Evolutionary conservation across 2,329 filamentous ascomycete species (phyloP).

Genomic region (Apiospora saccharicola): DNA sequence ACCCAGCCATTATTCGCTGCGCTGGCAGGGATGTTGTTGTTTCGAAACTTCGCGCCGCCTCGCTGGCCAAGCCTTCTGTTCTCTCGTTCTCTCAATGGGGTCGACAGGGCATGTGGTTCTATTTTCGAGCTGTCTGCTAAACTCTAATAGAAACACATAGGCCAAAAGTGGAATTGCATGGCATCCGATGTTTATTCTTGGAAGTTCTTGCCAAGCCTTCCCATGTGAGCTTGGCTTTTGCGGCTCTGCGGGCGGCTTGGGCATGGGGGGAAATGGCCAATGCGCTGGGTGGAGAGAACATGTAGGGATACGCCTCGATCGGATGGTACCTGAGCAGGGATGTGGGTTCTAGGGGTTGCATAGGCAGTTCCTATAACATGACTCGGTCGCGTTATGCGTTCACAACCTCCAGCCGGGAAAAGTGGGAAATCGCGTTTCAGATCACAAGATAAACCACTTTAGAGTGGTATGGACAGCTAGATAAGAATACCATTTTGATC

Average conservation of each 20-base stretch:
- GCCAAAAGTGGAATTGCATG: neutral
- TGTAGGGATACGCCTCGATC: constrained; percentile 17
- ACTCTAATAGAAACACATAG: neutral
- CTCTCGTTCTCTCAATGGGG: neutral
- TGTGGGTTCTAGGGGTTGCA: neutral
- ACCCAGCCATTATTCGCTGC: neutral
- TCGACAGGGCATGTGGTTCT: neutral
- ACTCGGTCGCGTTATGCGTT: neutral
- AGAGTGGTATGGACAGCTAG: neutral
- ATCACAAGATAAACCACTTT: neutral
- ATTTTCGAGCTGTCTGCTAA: constrained; percentile 5
- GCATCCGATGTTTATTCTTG: constrained; percentile 4
- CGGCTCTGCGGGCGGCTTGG: constrained; percentile 6
- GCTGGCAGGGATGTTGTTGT: neutral
- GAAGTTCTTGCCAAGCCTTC: neutral
- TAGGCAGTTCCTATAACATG: neutral
- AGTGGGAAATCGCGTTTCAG: neutral
- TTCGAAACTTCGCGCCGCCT: constrained; percentile 6
- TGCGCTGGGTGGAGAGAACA: neutral
- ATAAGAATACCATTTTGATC: neutral
- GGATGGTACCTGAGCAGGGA: neutral
- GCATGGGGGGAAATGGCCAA: neutral
- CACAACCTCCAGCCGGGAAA: neutral
- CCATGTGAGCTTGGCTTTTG: neutral
- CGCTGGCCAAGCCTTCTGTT: constrained; percentile 6